Conservation (phyloP, 495 filamentous ascomycete species). For the Tuber aestivum region DNA sequence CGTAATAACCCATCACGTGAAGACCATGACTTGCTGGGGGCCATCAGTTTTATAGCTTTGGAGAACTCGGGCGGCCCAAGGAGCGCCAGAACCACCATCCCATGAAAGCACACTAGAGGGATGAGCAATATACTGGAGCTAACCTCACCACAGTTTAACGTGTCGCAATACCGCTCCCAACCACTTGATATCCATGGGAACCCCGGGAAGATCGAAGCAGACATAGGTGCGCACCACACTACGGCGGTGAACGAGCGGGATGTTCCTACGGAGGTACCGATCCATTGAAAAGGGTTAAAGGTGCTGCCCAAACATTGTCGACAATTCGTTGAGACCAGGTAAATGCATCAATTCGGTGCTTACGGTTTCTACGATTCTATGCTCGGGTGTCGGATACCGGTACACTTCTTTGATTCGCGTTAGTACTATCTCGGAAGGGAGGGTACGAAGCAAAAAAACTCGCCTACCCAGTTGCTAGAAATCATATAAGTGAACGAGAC, state of each 20-base stretch:
- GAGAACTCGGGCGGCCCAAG: constrained; percentile 49
- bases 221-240: constrained; percentile 31
- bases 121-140: constrained; percentile 28
- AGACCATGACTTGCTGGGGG: constrained; percentile 59
- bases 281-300: no score
- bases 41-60: constrained; percentile 53
- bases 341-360: no score
- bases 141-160: constrained; percentile 21
- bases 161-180: constrained; percentile 28
- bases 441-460: no score
- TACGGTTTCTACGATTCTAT: no score
- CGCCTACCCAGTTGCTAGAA: neutral
- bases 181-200: constrained; percentile 18
- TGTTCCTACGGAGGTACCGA: no score
- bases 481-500: neutral
- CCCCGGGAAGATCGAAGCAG: constrained; percentile 13
- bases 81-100: constrained; percentile 45
- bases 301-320: no score
- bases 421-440: no score
- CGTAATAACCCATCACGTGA: constrained; percentile 57
- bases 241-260: constrained; percentile 3
- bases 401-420: no score
- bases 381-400: no score
- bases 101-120: constrained; percentile 41
- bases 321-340: no score